Base-by-base conservation (phyloP, 441 rosid species). In the Gossypium davidsonii region DNA sequence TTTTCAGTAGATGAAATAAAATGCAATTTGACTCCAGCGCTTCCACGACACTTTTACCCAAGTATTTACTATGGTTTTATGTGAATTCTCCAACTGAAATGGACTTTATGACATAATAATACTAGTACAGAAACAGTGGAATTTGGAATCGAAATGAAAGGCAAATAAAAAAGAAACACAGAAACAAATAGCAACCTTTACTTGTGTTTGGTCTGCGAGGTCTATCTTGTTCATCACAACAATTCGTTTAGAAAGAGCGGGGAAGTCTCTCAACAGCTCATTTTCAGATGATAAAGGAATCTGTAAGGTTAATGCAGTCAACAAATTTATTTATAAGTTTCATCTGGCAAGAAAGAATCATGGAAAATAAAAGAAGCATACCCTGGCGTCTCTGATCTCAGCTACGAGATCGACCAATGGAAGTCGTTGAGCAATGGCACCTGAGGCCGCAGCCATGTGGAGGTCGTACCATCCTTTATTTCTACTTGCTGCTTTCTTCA, bases 331-430 rank as follows among this genome's bases (percentile, higher is more conserved):
- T 46, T 25, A 73, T 80, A 6, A 84, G 81, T 82, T 75, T 75
- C 53, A 71, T 72, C 77, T 20, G 74, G 77, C 80, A 73, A n/a
- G 0, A 23, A 55, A 26, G 28, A 26, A 34, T 46, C 18, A 17
- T 34, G 1, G 28, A 58, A 9, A 8, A 6, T 0, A 7, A 34
- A 17, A 7, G 65, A 17, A 7, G 65, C 83, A 6, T 72, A 93
- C 98, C 80, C 95, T 80, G 4, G 98, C 91, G 53, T 87, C 94
- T 79, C 91, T 80, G 69, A 89, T 84, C 76, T 89, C 86, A 42
- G 81, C 69, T 48, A 93, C 49, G 55, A 86, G 74, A 81, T 93
- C 95, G 18, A 81, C 93, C 1, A 87, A 58, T 0, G 89, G 88
- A 53, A 91, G 67, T 20, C 98, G 86, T 37, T 89, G 82, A 0